Percentiles rank a stretch among this genome's conserved stretches.
These are phyloP conservation scores for Eimeria necatrix DNA, from an alignment of 169 alveolate genomes.

Conservation along the genomic window DNA sequence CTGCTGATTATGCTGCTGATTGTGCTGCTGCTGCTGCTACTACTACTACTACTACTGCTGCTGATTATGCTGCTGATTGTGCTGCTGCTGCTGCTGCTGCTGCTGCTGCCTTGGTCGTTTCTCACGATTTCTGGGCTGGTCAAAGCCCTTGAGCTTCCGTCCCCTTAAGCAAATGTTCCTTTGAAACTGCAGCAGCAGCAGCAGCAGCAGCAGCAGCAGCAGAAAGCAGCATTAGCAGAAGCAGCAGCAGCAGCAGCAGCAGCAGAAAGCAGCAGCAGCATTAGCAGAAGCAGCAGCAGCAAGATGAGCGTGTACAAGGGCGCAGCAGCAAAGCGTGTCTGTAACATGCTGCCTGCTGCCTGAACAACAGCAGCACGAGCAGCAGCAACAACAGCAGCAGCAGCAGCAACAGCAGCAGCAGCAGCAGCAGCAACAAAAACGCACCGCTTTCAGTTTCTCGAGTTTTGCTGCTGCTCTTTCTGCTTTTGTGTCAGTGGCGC, in stretches of 20 bases:
- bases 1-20: too few species aligned
- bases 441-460: neutral
- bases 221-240: too few species aligned
- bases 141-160: constrained; percentile 46
- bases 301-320: neutral
- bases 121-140: constrained; percentile 63
- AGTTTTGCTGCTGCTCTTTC: constrained; percentile 2
- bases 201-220: neutral
- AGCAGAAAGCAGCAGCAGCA: neutral
- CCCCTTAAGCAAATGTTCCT: constrained; percentile 20
- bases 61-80: too few species aligned
- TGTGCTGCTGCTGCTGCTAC: too few species aligned
- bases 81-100: too few species aligned
- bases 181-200: constrained; percentile 7
- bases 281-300: neutral
- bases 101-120: neutral
- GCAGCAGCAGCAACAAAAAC: neutral
- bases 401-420: neutral
- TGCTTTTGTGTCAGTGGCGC: neutral
- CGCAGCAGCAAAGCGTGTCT: neutral
- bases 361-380: too few species aligned
- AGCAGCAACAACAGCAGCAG: too few species aligned
- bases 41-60: too few species aligned
- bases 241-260: neutral
- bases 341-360: too few species aligned